Base-by-base conservation (phyloP, 1,284 basidiomycete species). In the Salmacisia buchloeana region DNA sequence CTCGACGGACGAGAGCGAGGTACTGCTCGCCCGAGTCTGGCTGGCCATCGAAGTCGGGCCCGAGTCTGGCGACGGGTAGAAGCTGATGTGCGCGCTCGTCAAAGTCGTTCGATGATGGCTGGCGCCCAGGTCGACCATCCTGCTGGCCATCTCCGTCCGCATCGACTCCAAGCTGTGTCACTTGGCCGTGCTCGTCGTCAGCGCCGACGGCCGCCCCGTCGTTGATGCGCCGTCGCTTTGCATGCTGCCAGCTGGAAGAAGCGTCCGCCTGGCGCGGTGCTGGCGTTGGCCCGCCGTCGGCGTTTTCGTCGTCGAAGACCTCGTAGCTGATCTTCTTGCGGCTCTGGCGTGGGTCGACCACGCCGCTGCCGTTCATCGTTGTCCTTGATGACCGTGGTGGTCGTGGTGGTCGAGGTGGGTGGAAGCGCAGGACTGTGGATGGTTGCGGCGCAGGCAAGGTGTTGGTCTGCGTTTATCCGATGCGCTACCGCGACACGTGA, bases 291-390 rank as follows among this genome's bases (percentile, higher is more conserved):
- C 49, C 49, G 3, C 49, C 49, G 29, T 54, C 49, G 23, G 49
- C 49, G 49, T 54, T 33, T 33, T 54, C 49, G 49, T 54, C 29
- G 49, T 54, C 49, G 27, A 15, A 54, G 49, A 31, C 27, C 34
- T 54, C 49, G 49, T 54, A 54, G 49, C 49, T 54, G 49, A 54
- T 31, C 49, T 31, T 54, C 27, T 33, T 27, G 12, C 49, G 23
- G 49, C 49, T 27, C 49, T 29, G 27, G 3, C 3, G 49, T 33
- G 27, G 49, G 29, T 18, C 49, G 23, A 12, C 45, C 5, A 49
- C n/a, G 4, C 13, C 45, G 15, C n/a, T n/a, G n/a, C n/a, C n/a
- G n/a, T n/a, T n/a, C n/a, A n/a, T n/a, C n/a, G n/a, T n/a, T n/a
- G n/a, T n/a, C n/a, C n/a, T n/a, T n/a, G n/a, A n/a, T n/a, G n/a